A percentile compares a stretch with the other conserved stretches of the same genome.
These are phyloP conservation scores for Marchantia paleacea DNA, from an alignment of 225 moss, liverwort and hornwort species.

Conservation along the genomic window DNA sequence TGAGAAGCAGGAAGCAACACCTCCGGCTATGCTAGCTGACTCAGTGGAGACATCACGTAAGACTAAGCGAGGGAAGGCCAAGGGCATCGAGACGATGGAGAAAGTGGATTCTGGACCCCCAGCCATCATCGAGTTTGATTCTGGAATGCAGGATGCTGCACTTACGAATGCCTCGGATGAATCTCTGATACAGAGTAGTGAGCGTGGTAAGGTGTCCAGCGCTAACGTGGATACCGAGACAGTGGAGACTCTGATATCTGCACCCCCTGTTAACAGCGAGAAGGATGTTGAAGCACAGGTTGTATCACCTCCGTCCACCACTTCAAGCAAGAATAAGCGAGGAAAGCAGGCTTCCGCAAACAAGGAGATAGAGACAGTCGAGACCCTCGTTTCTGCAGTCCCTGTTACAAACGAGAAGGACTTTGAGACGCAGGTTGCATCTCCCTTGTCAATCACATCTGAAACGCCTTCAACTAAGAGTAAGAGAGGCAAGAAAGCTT, in stretches of 20 bases:
- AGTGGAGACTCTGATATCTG: not conserved
- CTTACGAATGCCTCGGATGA: not conserved
- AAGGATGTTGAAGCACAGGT: not conserved
- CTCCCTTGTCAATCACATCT: too few species aligned
- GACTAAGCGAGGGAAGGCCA: not conserved
- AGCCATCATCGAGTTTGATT: not conserved
- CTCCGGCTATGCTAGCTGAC: not conserved
- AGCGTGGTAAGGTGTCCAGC: not conserved
- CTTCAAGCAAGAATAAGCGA: too few species aligned
- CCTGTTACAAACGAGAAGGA: not conserved
- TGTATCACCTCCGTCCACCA: not conserved
- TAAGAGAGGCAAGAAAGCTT: not conserved
- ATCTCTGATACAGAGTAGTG: not conserved
- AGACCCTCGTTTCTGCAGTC: not conserved
- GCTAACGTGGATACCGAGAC: not conserved
- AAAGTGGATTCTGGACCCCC: not conserved
- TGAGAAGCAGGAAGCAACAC: not conserved
- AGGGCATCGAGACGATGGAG: not conserved
- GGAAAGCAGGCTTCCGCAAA: too few species aligned
- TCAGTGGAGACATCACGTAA: not conserved
- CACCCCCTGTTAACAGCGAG: not conserved
- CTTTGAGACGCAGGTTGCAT: not conserved
- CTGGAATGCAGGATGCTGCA: not conserved
- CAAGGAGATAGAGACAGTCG: too few species aligned
- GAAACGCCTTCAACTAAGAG: not conserved